Evolutionary conservation across 768 basidiomycete genomes (phyloP), one percentile per base, ranked within the genome.

Genomic region (Asterophora lycoperdoides): DNA sequence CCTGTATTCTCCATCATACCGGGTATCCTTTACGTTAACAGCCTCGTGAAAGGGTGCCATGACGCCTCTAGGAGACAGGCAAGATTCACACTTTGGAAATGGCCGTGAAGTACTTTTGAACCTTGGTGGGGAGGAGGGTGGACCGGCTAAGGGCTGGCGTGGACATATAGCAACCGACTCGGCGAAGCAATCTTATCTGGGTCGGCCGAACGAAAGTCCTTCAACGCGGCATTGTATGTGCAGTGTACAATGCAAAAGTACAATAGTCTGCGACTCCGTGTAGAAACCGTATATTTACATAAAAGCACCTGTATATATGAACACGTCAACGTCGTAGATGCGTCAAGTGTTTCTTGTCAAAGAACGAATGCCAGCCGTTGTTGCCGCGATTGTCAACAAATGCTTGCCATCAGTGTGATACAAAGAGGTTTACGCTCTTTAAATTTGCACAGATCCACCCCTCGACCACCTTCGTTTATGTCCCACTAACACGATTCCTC

Each of bases 11-110:
- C 56, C 59, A 20, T 52, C 48, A 19, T 53, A 44, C 17, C 46
- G 40, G 8, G 26, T 41, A 23, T 54, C 52, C 5, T 44, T 36
- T 3, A 70, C 59, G 9, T 60, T 57, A 19, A 69, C 59, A 9
- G 73, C 74, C 55, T 68, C 58, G 33, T 56, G 54, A 34, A 75
- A 65, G 8, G 74, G 71, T 41, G 73, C 71, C 75, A 76, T 74
- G 4, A 28, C 28, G 26, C 4, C 40, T n/a, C n/a, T 23, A 11
- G 14, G 13, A 15, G 14, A n/a, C 28, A 28, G 30, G 9, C 30
- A 32, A 9, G 9, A 10, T 32, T 3, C 9, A 32, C 4, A 13
- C 13, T 32, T 32, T 3, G 13, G 30, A 29, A 5, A 29, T 29
- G 29, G 5, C 5, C 29, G 9, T 32, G 3, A 32, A 32, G 6